A percentile compares a stretch with the other conserved stretches of the same genome.
phyloP scores from a whole-genome alignment of 768 basidiomycete species.

The Podaxis pistillaris region DNA sequence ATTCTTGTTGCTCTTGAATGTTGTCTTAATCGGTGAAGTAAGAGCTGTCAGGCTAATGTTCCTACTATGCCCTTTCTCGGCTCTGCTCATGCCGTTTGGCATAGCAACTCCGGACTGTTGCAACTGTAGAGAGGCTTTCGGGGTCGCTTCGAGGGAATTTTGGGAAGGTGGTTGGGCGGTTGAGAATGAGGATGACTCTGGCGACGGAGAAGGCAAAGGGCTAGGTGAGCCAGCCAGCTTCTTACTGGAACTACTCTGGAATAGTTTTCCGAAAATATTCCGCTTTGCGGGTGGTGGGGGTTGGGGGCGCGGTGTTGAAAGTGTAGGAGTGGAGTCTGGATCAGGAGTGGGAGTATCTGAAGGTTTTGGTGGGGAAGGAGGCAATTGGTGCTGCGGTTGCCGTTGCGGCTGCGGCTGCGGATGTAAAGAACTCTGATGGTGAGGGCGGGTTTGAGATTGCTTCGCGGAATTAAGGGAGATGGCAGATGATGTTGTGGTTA shows the following conservation, averaged over 20 bases:
- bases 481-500: conserved; percentile 23
- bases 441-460: conserved; percentile 12
- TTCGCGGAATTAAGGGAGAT: conserved; percentile 23
- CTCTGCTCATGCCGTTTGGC: conserved; percentile 12
- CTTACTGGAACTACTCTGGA: conserved; percentile 40
- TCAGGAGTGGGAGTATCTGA: not conserved
- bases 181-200: not conserved
- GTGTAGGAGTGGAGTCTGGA: conserved; percentile 14
- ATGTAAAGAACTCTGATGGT: conserved; percentile 16
- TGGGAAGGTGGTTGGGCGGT: not conserved
- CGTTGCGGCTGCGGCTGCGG: conserved; percentile 15
- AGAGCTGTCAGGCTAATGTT: conserved; percentile 27
- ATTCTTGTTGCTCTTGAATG: conserved; percentile 26
- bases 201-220: conserved; percentile 8
- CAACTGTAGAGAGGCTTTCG: conserved; percentile 12
- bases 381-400: conserved; percentile 14
- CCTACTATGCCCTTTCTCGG: conserved; percentile 23
- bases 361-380: not conserved
- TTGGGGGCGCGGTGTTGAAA: conserved; percentile 21
- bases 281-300: conserved; percentile 39
- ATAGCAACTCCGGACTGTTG: conserved; percentile 14
- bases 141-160: not conserved
- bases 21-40: conserved; percentile 24
- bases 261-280: conserved; percentile 71
- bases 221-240: conserved; percentile 13